These are phyloP conservation scores for Populus pruinosa DNA, from an alignment of 345 rosid genomes.

Conservation along the genomic window DNA sequence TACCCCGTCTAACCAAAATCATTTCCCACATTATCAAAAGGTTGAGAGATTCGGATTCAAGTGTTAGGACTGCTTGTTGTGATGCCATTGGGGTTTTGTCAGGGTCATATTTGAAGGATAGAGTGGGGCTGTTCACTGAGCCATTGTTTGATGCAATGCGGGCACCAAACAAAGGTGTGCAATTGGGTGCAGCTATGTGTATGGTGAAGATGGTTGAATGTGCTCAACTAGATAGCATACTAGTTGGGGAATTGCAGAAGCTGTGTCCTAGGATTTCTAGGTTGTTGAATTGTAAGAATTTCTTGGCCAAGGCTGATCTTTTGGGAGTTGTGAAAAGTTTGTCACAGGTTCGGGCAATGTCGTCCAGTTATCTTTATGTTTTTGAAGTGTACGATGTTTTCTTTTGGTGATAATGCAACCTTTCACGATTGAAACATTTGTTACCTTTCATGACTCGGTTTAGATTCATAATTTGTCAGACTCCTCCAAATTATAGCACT, in stretches of 20 bases:
- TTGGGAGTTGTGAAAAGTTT: slow-evolving; percentile 12
- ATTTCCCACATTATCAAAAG: slow-evolving; percentile 13
- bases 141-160: slow-evolving; percentile 10
- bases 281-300: slow-evolving; percentile 12
- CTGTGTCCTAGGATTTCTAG: slow-evolving; percentile 13
- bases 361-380: neutral
- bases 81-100: slow-evolving; percentile 14
- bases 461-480: neutral
- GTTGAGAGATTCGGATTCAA: slow-evolving; percentile 23
- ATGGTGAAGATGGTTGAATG: slow-evolving; percentile 14
- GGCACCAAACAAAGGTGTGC: slow-evolving; percentile 16
- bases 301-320: slow-evolving; percentile 13
- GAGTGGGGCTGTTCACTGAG: slow-evolving; percentile 10
- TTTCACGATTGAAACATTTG: neutral
- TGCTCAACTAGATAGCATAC: neutral
- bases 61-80: slow-evolving; percentile 21
- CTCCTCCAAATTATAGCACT: neutral
- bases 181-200: slow-evolving; percentile 22
- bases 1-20: slow-evolving; percentile 5
- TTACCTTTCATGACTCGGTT: neutral
- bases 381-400: neutral
- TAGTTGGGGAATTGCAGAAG: slow-evolving; percentile 5
- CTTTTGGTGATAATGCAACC: neutral
- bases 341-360: slow-evolving; percentile 15
- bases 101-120: slow-evolving; percentile 15